These are phyloP conservation scores for Colletotrichum eleusines DNA, from an alignment of 2,329 filamentous ascomycete genomes.

Conservation along the genomic window DNA sequence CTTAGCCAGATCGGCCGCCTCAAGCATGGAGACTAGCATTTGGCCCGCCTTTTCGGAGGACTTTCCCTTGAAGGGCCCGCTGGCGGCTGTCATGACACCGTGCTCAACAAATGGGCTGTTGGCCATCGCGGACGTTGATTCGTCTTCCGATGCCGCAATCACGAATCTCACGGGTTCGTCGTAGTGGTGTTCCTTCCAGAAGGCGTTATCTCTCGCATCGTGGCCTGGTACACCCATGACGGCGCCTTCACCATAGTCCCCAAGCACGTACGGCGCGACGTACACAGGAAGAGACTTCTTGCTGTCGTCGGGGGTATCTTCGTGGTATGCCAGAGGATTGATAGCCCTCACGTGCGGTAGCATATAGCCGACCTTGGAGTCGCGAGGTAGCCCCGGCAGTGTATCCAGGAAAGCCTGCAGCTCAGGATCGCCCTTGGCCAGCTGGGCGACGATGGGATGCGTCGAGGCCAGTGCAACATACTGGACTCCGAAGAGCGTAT, in stretches of 20 bases:
- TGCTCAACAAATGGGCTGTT: constrained; percentile 72
- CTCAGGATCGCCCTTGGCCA: constrained; percentile 70
- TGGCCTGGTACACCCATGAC: constrained; percentile 95
- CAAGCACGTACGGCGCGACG: constrained; percentile 86
- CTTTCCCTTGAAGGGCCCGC: constrained; percentile 74
- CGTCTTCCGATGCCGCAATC: constrained; percentile 64
- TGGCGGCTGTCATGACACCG: constrained; percentile 75
- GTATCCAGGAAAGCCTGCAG: constrained; percentile 77
- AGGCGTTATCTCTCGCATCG: constrained; percentile 81
- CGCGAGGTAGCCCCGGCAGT: constrained; percentile 65
- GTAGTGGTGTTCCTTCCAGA: constrained; percentile 79
- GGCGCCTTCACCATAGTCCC: constrained; percentile 87
- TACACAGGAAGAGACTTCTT: constrained; percentile 77
- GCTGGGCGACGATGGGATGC: constrained; percentile 74
- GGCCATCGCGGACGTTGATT: constrained; percentile 56
- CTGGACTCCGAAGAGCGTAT: constrained; percentile 89
- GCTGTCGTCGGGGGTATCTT: constrained; percentile 61
- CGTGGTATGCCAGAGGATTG: constrained; percentile 73
- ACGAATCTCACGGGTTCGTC: constrained; percentile 73
- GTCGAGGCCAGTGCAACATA: constrained; percentile 83
- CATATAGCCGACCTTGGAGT: constrained; percentile 76
- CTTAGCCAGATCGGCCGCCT: constrained; percentile 69
- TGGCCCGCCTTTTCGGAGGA: constrained; percentile 72
- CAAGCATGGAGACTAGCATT: constrained; percentile 69
- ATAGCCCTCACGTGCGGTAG: constrained; percentile 71